Percentiles rank a stretch among this genome's conserved stretches.
Conservation (phyloP, 2,329 filamentous ascomycete species). For the Mycosphaerella sp. region DNA sequence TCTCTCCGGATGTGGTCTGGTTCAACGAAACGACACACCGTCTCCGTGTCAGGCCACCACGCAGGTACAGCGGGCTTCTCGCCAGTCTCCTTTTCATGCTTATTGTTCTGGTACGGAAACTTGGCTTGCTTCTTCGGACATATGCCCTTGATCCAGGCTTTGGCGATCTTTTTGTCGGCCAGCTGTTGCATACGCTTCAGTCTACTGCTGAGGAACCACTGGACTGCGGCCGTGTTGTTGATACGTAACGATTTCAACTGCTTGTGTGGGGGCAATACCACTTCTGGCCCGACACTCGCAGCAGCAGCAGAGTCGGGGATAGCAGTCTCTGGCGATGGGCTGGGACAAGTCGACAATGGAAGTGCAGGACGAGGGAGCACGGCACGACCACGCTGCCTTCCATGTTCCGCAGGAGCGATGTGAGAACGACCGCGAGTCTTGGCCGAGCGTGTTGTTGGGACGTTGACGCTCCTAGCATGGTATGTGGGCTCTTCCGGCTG, state of each 20-base stretch:
- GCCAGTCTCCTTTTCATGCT: conserved; percentile 46
- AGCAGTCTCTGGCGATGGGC: background rate
- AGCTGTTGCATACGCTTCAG: conserved; percentile 56
- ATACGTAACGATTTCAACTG: conserved; percentile 14
- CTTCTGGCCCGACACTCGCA: background rate
- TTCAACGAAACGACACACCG: conserved; percentile 58
- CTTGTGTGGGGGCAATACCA: background rate
- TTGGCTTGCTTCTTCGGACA: conserved; percentile 72
- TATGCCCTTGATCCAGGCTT: conserved; percentile 68
- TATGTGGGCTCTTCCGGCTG: background rate
- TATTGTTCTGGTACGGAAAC: conserved; percentile 62
- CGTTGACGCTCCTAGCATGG: background rate
- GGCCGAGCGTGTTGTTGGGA: background rate
- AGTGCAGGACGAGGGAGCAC: conserved; percentile 7
- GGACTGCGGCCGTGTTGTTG: conserved; percentile 14
- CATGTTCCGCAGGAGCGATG: background rate
- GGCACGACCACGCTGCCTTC: conserved; percentile 12
- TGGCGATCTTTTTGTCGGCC: conserved; percentile 64
- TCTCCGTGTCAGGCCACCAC: conserved; percentile 33
- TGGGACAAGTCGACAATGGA: background rate
- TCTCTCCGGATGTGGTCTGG: conserved; percentile 66
- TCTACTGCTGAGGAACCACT: conserved; percentile 11
- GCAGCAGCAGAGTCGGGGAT: background rate
- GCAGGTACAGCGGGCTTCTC: conserved; percentile 22
- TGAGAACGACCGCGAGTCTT: conserved; percentile 1